Evolutionary conservation across 371 early-diverging fungal species (phyloP).

Genomic region (Mucor plumbeus): DNA sequence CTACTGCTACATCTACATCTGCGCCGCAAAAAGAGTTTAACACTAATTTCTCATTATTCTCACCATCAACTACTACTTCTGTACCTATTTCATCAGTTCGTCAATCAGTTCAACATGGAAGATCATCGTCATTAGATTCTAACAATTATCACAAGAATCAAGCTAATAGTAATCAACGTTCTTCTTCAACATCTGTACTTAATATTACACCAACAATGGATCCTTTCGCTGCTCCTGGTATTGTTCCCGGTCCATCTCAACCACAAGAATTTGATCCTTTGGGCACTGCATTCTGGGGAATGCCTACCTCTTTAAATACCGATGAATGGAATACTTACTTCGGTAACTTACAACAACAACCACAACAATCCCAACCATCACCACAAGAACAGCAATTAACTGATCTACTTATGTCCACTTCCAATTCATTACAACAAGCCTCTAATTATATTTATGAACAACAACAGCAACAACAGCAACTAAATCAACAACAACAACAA

Average conservation of each 20-base stretch:
- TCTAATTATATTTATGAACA: slow-evolving; percentile 6
- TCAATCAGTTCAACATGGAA: background rate
- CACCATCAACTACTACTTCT: slow-evolving; percentile 4
- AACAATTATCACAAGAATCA: background rate
- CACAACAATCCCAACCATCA: background rate
- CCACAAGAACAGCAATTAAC: background rate
- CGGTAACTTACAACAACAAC: slow-evolving; percentile 6
- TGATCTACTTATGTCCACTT: background rate
- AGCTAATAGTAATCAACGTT: background rate
- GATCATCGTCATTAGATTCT: slow-evolving; percentile 3
- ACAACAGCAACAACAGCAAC: too few relatives aligned
- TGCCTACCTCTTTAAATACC: slow-evolving; percentile 34
- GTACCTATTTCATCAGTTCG: slow-evolving; percentile 29
- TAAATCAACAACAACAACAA: background rate
- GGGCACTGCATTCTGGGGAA: slow-evolving; percentile 37
- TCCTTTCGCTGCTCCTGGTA: slow-evolving; percentile 48
- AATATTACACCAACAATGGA: slow-evolving; percentile 33
- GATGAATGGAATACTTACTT: slow-evolving; percentile 39
- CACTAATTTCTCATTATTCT: background rate
- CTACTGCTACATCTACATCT: background rate
- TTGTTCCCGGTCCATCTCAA: slow-evolving; percentile 24
- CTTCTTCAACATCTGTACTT: slow-evolving; percentile 8
- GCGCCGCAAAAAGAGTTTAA: background rate
- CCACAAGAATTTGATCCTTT: slow-evolving; percentile 27
- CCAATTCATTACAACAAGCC: background rate